Evolutionary conservation across 2,329 filamentous ascomycete genomes (phyloP).

Genomic region (Drechslerella stenobrocha): DNA sequence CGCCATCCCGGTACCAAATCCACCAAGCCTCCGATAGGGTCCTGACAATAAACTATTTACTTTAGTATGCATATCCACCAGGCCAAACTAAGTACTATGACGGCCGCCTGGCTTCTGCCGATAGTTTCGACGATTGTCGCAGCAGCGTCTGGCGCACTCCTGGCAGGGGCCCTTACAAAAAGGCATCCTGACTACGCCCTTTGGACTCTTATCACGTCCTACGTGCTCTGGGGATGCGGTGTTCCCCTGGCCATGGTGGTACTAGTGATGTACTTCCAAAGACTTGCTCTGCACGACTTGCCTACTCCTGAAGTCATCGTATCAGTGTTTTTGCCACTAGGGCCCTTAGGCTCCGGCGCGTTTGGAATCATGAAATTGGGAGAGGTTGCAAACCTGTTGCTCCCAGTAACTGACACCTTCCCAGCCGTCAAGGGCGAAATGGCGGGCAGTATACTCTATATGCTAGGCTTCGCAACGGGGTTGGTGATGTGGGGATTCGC

Average conservation of each 20-base stretch:
- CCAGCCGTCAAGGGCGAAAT: constrained; percentile 52
- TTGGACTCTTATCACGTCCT: constrained; percentile 67
- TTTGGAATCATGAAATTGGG: constrained; percentile 61
- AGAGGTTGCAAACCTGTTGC: constrained; percentile 55
- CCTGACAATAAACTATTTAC: background rate
- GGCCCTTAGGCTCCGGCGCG: constrained; percentile 68
- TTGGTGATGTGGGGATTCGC: constrained; percentile 64
- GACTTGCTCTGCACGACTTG: constrained; percentile 68
- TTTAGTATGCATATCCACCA: constrained; percentile 54
- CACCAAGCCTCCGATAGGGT: too few relatives aligned
- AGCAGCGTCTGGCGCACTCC: constrained; percentile 66
- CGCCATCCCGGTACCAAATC: too few relatives aligned
- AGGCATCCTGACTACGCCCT: constrained; percentile 61
- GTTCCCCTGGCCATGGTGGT: constrained; percentile 63
- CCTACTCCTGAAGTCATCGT: constrained; percentile 70
- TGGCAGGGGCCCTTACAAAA: constrained; percentile 64
- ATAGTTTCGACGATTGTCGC: constrained; percentile 70
- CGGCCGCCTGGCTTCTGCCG: constrained; percentile 67
- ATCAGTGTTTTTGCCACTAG: constrained; percentile 68
- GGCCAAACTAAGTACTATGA: constrained; percentile 63
- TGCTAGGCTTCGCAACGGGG: constrained; percentile 62
- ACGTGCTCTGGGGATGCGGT: constrained; percentile 70
- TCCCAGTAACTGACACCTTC: constrained; percentile 55
- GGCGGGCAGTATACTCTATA: constrained; percentile 64
- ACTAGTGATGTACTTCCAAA: constrained; percentile 64